Conservation (phyloP, 805 yeast species). For the Metschnikowia similis region DNA sequence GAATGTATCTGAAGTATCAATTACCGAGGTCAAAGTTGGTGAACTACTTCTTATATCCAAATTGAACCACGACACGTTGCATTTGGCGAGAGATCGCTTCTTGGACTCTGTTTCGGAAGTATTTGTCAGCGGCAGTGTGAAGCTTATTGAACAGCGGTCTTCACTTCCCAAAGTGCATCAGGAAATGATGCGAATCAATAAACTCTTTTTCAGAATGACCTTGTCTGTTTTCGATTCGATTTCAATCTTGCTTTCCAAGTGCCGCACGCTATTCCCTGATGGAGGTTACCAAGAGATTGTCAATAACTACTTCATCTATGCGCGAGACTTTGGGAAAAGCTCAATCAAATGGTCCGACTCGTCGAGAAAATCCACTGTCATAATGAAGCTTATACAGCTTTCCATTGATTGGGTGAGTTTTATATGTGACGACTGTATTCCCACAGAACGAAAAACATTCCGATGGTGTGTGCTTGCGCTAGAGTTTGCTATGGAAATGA, state of each 20-base stretch:
- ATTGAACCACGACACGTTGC: slow-evolving; percentile 48
- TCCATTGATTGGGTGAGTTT: slow-evolving; percentile 90
- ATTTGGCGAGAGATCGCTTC: slow-evolving; percentile 53
- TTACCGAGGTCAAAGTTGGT: slow-evolving; percentile 61
- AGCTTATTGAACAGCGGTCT: slow-evolving; percentile 59
- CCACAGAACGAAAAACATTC: slow-evolving; percentile 86
- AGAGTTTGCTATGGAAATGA: slow-evolving; percentile 94
- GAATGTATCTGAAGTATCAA: slow-evolving; percentile 42
- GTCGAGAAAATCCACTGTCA: slow-evolving; percentile 60
- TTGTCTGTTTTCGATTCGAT: slow-evolving; percentile 61
- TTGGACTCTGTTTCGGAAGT: slow-evolving; percentile 49
- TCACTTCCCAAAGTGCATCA: slow-evolving; percentile 69
- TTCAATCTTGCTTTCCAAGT: slow-evolving; percentile 48
- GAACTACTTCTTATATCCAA: slow-evolving; percentile 64
- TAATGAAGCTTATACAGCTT: slow-evolving; percentile 66
- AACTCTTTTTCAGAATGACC: slow-evolving; percentile 63
- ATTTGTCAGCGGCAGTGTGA: slow-evolving; percentile 33
- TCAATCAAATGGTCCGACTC: slow-evolving; percentile 63
- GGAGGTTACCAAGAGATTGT: slow-evolving; percentile 72
- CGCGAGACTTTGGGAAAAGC: slow-evolving; percentile 76
- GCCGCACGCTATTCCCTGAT: slow-evolving; percentile 44
- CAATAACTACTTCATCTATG: slow-evolving; percentile 69
- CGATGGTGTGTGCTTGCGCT: slow-evolving; percentile 95
- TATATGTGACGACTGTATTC: slow-evolving; percentile 90
- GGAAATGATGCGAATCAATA: slow-evolving; percentile 63